Conservation (phyloP, 108 stramenopile genomes). For the Cyclotella atomus region DNA sequence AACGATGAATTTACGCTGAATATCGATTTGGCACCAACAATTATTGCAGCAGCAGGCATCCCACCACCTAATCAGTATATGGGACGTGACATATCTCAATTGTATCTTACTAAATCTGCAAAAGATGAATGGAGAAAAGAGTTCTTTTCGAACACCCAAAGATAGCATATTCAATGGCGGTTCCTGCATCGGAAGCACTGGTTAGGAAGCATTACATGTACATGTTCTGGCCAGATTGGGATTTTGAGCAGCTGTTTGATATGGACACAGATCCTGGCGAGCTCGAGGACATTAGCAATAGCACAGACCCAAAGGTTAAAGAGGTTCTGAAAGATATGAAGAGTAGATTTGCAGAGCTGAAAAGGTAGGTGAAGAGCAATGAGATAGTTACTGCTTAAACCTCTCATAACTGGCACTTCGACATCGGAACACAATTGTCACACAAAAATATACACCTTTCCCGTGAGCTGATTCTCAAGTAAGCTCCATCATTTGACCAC, state of each 20-base stretch:
- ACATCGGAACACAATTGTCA: neutral
- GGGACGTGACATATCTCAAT: slow-evolving; percentile 74
- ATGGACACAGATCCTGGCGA: slow-evolving; percentile 74
- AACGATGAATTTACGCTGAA: slow-evolving; percentile 79
- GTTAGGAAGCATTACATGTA: slow-evolving; percentile 65
- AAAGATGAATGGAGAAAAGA: slow-evolving; percentile 53
- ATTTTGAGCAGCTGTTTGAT: slow-evolving; percentile 80
- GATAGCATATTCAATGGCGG: slow-evolving; percentile 7
- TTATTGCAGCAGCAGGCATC: slow-evolving; percentile 69
- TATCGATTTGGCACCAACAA: slow-evolving; percentile 82
- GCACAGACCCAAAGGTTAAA: slow-evolving; percentile 14
- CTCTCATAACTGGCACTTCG: neutral
- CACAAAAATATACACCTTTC: slow-evolving; percentile 1
- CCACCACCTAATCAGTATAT: slow-evolving; percentile 63
- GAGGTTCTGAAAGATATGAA: slow-evolving; percentile 23
- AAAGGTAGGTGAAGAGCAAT: slow-evolving; percentile 22
- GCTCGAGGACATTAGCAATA: slow-evolving; percentile 63
- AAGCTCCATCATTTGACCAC: slow-evolving; percentile 11
- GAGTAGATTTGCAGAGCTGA: slow-evolving; percentile 28
- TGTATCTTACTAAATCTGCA: slow-evolving; percentile 50
- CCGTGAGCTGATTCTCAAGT: neutral
- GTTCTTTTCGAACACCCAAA: slow-evolving; percentile 61
- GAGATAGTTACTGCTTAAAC: slow-evolving; percentile 10
- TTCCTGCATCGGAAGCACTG: slow-evolving; percentile 49
- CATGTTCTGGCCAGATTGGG: slow-evolving; percentile 77